These are phyloP conservation scores for Sclerotinia subarctica DNA, from an alignment of 2,329 filamentous ascomycete species.

Conservation along the genomic window DNA sequence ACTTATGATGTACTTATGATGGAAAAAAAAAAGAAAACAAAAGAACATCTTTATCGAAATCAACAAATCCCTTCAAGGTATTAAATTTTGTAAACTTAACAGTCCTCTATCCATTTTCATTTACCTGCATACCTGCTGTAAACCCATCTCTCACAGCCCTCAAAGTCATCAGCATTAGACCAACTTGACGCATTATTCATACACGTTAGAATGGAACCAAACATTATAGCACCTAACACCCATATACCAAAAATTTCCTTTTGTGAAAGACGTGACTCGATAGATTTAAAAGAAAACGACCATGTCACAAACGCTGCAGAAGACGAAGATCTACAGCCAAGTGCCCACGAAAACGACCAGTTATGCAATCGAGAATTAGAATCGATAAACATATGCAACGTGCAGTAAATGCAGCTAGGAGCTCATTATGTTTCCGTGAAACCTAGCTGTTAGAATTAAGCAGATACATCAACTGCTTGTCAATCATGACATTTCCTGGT, in stretches of 20 bases:
- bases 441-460: neutral
- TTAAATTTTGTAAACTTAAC: neutral
- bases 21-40: neutral
- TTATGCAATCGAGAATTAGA: neutral
- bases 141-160: neutral
- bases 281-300: neutral
- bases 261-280: neutral
- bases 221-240: neutral
- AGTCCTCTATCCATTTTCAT: neutral
- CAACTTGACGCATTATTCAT: neutral
- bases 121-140: neutral
- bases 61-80: neutral
- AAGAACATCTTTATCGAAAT: neutral
- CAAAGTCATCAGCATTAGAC: neutral
- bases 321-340: neutral
- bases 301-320: neutral
- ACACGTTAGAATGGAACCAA: neutral
- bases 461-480: neutral
- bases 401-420: neutral
- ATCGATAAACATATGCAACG: neutral
- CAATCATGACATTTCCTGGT: neutral
- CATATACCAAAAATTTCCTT: neutral
- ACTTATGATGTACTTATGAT: too few species aligned
- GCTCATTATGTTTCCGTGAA: too few species aligned
- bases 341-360: neutral